phyloP scores from a whole-genome alignment of 2,329 filamentous ascomycete genomes.

The Apiospora koreana region DNA sequence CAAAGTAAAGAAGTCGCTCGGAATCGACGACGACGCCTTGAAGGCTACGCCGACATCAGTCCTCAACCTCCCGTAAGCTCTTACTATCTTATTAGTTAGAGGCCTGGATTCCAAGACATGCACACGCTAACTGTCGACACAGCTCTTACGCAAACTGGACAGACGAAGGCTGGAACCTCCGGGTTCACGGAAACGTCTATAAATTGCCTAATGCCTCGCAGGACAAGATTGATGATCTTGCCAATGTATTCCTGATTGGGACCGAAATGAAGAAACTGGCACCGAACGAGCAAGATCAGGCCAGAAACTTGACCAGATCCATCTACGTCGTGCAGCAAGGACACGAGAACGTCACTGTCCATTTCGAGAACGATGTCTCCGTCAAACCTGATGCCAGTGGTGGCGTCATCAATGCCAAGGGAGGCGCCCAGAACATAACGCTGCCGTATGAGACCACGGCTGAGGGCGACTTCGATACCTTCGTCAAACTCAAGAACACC shows the following conservation, averaged over 20 bases:
- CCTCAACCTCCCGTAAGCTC: conserved; percentile 63
- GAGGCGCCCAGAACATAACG: conserved; percentile 62
- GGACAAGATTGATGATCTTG: conserved; percentile 66
- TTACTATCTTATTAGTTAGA: no score
- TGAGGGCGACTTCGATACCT: conserved; percentile 73
- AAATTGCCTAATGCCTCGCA: conserved; percentile 71
- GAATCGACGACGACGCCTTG: conserved; percentile 59
- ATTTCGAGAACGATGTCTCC: conserved; percentile 49
- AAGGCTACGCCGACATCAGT: conserved; percentile 67
- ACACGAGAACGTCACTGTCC: conserved; percentile 62
- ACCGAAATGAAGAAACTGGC: conserved; percentile 62
- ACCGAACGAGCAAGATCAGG: conserved; percentile 61
- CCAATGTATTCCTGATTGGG: conserved; percentile 70
- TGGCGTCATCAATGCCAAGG: conserved; percentile 52
- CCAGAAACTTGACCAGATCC: conserved; percentile 70
- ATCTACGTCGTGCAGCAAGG: conserved; percentile 77
- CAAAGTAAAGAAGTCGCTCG: conserved; percentile 61
- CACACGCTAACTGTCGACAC: conserved; percentile 26
- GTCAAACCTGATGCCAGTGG: conserved; percentile 56
- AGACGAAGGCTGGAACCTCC: conserved; percentile 72
- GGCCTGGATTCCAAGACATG: background rate
- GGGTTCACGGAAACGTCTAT: conserved; percentile 80
- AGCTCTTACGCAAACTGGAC: conserved; percentile 74
- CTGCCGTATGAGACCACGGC: conserved; percentile 66
- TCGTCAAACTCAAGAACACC: conserved; percentile 62